These are phyloP conservation scores for Groenewaldozyma sp. DNA, from an alignment of 1,139 yeast genomes.

Conservation along the genomic window DNA sequence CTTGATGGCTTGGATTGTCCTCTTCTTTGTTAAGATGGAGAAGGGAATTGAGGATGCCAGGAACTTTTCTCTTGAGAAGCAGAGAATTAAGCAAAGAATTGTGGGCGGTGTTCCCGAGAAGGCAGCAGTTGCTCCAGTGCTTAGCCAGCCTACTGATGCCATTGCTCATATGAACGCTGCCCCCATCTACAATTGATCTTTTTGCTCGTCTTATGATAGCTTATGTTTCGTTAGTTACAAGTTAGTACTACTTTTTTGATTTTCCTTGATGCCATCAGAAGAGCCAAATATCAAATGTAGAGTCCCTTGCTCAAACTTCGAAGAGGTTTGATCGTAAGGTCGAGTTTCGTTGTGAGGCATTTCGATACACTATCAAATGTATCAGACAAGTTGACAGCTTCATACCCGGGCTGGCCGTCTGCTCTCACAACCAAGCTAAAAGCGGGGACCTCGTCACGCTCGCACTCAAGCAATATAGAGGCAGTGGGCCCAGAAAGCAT, in stretches of 20 bases:
- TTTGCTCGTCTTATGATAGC: too few species aligned
- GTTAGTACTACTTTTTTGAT: too few species aligned
- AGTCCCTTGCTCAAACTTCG: too few species aligned
- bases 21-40: constrained; percentile 11
- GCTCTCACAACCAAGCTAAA: constrained; percentile 20
- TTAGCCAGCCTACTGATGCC: too few species aligned
- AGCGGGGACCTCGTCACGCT: constrained; percentile 13
- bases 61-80: not conserved
- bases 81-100: constrained; percentile 1
- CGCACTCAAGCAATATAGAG: constrained; percentile 17
- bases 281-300: too few species aligned
- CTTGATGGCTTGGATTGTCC: constrained; percentile 10
- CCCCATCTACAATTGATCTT: too few species aligned
- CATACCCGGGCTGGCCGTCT: constrained; percentile 26
- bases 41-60: constrained; percentile 6
- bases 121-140: too few species aligned
- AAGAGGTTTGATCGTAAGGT: too few species aligned
- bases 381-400: constrained; percentile 18
- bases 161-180: too few species aligned
- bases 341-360: constrained; percentile 8
- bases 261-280: too few species aligned
- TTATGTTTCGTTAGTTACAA: too few species aligned
- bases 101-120: not conserved
- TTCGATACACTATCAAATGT: constrained; percentile 8
- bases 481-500: constrained; percentile 23